Conservation (phyloP, 2,329 filamentous ascomycete species). For the Aphanocladium album region DNA sequence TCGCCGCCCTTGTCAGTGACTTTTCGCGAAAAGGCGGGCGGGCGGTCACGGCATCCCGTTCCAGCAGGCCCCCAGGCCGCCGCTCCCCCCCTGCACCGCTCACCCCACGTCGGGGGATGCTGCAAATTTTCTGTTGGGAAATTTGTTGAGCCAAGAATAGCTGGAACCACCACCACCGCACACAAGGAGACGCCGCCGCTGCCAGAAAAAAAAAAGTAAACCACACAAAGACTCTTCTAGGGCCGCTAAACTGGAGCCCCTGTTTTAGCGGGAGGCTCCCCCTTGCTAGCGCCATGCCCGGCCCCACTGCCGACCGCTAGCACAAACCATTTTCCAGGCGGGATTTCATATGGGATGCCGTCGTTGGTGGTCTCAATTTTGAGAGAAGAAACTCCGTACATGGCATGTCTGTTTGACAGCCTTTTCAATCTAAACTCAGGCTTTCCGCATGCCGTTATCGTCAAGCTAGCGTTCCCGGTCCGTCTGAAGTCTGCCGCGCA, state of each 20-base stretch:
- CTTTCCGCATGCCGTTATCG: too few species aligned
- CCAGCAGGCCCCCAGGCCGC: too few species aligned
- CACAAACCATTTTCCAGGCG: neutral
- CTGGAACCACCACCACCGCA: conserved; percentile 19
- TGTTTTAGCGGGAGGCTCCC: neutral
- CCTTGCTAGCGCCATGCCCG: neutral
- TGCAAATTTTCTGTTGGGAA: conserved; percentile 30
- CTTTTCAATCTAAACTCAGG: too few species aligned
- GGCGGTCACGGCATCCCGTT: neutral
- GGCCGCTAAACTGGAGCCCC: neutral
- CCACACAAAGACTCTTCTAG: neutral
- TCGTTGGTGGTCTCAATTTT: too few species aligned
- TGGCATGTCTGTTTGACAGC: too few species aligned
- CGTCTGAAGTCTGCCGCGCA: neutral
- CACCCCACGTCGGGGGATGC: neutral
- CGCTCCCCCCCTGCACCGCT: neutral
- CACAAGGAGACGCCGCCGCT: conserved; percentile 8
- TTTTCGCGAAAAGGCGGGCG: neutral
- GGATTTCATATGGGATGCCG: too few species aligned
- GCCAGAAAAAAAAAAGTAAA: neutral
- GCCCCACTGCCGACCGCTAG: neutral
- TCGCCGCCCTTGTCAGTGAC: too few species aligned
- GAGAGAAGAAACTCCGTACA: too few species aligned
- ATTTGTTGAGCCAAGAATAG: conserved; percentile 29
- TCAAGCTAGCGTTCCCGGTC: conserved; percentile 10